Evolutionary conservation across 139 green algal species (phyloP).

Genomic region (Coelastrella sp.): DNA sequence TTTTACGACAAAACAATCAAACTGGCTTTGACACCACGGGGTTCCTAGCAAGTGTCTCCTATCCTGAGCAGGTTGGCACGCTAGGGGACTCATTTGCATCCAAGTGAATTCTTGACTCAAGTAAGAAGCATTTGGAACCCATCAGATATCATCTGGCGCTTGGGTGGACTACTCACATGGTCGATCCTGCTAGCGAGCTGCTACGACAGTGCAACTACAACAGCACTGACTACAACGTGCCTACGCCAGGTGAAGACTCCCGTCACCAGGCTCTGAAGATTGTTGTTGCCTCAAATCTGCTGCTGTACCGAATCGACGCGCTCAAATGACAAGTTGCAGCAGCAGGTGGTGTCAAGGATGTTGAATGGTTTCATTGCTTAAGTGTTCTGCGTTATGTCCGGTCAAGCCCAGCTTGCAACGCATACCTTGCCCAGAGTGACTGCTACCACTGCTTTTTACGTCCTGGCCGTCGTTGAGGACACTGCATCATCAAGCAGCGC

Average conservation of each 20-base stretch:
- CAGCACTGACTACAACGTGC: too few relatives aligned
- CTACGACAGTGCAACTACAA: neutral
- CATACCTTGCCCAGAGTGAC: too few relatives aligned
- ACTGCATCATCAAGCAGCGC: too few relatives aligned
- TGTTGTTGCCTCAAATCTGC: neutral
- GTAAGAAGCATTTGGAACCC: neutral
- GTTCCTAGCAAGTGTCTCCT: neutral
- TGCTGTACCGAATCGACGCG: neutral
- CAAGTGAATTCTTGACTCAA: too few relatives aligned
- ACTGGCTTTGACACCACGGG: too few relatives aligned
- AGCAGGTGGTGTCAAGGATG: neutral
- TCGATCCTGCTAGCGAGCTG: neutral
- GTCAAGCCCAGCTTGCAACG: too few relatives aligned
- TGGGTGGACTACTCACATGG: neutral
- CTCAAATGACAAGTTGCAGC: neutral
- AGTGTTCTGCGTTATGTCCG: too few relatives aligned
- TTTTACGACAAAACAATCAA: too few relatives aligned
- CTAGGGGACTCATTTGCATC: too few relatives aligned
- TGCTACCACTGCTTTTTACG: neutral
- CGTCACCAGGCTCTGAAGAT: neutral
- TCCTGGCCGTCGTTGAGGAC: neutral
- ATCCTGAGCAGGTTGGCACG: too few relatives aligned
- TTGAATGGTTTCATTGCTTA: neutral
- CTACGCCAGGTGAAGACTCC: too few relatives aligned
- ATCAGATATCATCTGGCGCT: neutral